These are phyloP conservation scores for Moniliophthora roreri DNA, from an alignment of 1,284 basidiomycete species.

Conservation along the genomic window DNA sequence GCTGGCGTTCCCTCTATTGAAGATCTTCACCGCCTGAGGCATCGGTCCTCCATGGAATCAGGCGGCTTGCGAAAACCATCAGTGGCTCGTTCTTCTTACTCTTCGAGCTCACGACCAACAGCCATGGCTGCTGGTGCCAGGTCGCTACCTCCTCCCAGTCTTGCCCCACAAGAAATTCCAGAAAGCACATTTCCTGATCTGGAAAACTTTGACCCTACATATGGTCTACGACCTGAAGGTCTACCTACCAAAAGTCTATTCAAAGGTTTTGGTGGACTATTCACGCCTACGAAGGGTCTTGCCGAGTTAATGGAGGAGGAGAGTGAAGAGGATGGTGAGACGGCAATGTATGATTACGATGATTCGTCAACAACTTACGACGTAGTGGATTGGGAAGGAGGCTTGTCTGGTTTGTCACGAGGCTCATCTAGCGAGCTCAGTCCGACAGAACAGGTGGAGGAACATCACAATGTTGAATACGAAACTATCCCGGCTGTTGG, in stretches of 20 bases:
- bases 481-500: slow-evolving; percentile 79
- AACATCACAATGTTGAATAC: slow-evolving; percentile 45
- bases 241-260: slow-evolving; percentile 77
- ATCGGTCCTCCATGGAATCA: not conserved
- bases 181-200: slow-evolving; percentile 74
- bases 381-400: slow-evolving; percentile 68
- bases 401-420: slow-evolving; percentile 38
- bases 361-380: slow-evolving; percentile 60
- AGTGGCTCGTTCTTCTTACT: slow-evolving; percentile 21
- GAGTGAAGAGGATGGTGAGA: slow-evolving; percentile 45
- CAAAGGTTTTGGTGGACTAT: slow-evolving; percentile 70
- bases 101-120: slow-evolving; percentile 35
- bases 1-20: slow-evolving; percentile 16
- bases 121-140: slow-evolving; percentile 23
- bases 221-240: slow-evolving; percentile 92
- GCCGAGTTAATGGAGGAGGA: slow-evolving; percentile 77
- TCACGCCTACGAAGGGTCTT: slow-evolving; percentile 66
- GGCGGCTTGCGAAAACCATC: slow-evolving; percentile 1
- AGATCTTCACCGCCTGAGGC: slow-evolving; percentile 20
- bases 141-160: slow-evolving; percentile 23
- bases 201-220: slow-evolving; percentile 94
- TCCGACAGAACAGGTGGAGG: slow-evolving; percentile 21
- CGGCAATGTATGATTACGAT: slow-evolving; percentile 41
- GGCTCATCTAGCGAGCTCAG: slow-evolving; percentile 21
- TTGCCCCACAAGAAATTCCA: slow-evolving; percentile 31